These are phyloP conservation scores for Fusarium heterosporum DNA, from an alignment of 2,329 filamentous ascomycete species.

Conservation along the genomic window DNA sequence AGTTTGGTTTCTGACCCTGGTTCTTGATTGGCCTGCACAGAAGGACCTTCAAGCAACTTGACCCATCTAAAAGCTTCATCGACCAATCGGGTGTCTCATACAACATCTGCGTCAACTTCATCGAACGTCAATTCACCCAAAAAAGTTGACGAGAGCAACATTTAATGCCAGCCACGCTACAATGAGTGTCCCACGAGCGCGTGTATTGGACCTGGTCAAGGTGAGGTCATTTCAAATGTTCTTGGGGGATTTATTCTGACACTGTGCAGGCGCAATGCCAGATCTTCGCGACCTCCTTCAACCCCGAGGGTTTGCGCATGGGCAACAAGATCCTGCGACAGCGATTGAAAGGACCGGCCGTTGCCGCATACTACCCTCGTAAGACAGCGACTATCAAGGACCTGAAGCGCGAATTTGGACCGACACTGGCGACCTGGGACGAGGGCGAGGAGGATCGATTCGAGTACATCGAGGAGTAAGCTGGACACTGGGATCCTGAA, in stretches of 20 bases:
- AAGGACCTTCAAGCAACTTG: background rate
- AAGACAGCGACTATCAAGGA: conserved; percentile 78
- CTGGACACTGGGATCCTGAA: conserved; percentile 11
- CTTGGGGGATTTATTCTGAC: conserved; percentile 38
- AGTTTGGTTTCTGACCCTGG: background rate
- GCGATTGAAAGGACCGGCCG: conserved; percentile 82
- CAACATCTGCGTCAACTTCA: conserved; percentile 37
- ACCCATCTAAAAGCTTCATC: background rate
- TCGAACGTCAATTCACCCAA: conserved; percentile 46
- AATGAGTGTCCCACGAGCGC: conserved; percentile 72
- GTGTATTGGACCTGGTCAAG: conserved; percentile 81
- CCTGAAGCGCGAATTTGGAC: conserved; percentile 75
- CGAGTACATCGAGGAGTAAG: conserved; percentile 76
- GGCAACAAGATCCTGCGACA: conserved; percentile 95
- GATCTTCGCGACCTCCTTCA: conserved; percentile 91
- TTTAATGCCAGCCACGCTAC: conserved; percentile 53
- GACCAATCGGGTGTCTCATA: conserved; percentile 40
- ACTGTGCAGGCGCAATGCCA: conserved; percentile 80
- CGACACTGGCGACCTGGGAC: conserved; percentile 76
- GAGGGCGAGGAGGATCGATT: conserved; percentile 83
- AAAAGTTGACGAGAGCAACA: conserved; percentile 44
- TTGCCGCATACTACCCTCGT: conserved; percentile 90
- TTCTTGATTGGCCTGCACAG: conserved; percentile 1
- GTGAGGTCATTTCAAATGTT: conserved; percentile 56
- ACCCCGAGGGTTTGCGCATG: conserved; percentile 82